A percentile compares a stretch with the other conserved stretches of the same genome.
These are phyloP conservation scores for Dysphania ambrosioides DNA, from an alignment of 148 eudicot genomes.

Conservation along the genomic window DNA sequence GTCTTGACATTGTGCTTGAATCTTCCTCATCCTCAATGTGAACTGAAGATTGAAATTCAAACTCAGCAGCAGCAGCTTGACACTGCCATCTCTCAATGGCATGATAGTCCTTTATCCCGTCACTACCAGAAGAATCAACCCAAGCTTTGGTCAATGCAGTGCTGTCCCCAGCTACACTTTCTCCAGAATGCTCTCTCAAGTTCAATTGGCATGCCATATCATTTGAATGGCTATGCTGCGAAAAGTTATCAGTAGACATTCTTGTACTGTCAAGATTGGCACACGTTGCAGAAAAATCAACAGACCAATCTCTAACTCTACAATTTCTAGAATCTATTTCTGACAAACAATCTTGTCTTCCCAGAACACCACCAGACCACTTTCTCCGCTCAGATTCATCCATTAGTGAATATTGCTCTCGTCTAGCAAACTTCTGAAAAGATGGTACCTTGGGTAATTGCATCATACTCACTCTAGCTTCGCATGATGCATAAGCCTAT, in stretches of 20 bases:
- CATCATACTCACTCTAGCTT: conserved; percentile 54
- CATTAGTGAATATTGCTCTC: conserved; percentile 68
- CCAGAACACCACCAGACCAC: conserved; percentile 64
- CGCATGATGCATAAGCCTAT: conserved; percentile 90
- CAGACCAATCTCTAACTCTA: conserved; percentile 97
- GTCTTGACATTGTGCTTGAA: conserved; percentile 55
- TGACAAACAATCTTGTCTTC: conserved; percentile 77
- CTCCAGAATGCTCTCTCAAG: conserved; percentile 78
- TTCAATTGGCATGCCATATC: conserved; percentile 58
- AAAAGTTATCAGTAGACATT: conserved; percentile 58
- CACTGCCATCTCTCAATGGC: conserved; percentile 99
- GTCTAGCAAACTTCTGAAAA: conserved; percentile 89
- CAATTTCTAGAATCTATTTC: conserved; percentile 97
- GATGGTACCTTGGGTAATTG: conserved; percentile 94
- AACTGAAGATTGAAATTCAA: conserved; percentile 55
- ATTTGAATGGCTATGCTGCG: conserved; percentile 80
- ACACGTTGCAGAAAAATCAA: conserved; percentile 83
- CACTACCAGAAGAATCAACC: conserved; percentile 84
- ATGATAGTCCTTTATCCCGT: conserved; percentile 73
- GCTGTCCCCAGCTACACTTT: conserved; percentile 74
- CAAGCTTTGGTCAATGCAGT: conserved; percentile 88
- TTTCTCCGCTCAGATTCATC: conserved; percentile 69
- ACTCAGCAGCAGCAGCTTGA: conserved; percentile 95
- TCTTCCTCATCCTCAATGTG: conserved; percentile 73
- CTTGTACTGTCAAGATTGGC: conserved; percentile 69